These are phyloP conservation scores for Leptographium lundbergii DNA, from an alignment of 2,329 filamentous ascomycete species.

Conservation along the genomic window DNA sequence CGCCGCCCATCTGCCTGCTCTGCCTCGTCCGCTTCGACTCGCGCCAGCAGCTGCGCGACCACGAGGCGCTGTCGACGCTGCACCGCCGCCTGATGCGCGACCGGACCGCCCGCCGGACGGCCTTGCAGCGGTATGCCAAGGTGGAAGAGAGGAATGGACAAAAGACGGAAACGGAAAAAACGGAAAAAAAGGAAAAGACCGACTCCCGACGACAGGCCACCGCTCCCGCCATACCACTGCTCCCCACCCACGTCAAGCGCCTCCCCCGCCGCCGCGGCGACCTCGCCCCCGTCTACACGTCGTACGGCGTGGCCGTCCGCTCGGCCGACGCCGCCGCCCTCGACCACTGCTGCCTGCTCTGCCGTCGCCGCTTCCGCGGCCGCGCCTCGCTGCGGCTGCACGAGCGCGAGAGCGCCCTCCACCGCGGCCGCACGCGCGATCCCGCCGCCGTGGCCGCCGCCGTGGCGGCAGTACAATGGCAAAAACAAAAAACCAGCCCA, in stretches of 20 bases:
- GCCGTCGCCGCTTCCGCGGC: constrained; percentile 27
- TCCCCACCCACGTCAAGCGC: constrained; percentile 11
- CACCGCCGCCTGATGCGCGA: constrained; percentile 14
- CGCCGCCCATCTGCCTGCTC: constrained; percentile 34
- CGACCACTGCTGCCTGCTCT: constrained; percentile 25
- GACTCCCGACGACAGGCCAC: too few relatives aligned
- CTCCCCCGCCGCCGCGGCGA: constrained; percentile 17
- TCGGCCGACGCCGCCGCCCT: too few relatives aligned
- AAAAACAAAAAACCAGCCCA: not conserved
- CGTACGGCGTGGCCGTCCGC: constrained; percentile 29
- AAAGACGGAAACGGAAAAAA: too few relatives aligned
- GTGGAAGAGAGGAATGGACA: too few relatives aligned
- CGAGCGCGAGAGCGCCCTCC: constrained; percentile 31
- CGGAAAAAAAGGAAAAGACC: too few relatives aligned
- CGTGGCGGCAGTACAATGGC: constrained; percentile 21
- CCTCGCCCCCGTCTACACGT: constrained; percentile 30
- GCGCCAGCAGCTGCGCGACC: constrained; percentile 19
- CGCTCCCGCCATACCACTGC: not conserved
- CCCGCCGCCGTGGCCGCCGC: constrained; percentile 17
- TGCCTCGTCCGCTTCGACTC: constrained; percentile 46
- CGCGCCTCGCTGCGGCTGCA: constrained; percentile 28
- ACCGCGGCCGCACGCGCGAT: constrained; percentile 18
- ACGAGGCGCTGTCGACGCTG: constrained; percentile 14
- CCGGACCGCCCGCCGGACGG: constrained; percentile 2
- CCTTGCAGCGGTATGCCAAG: constrained; percentile 7